phyloP scores from a whole-genome alignment of 148 eudicot genomes.

The Vaccinium myrtillus region DNA sequence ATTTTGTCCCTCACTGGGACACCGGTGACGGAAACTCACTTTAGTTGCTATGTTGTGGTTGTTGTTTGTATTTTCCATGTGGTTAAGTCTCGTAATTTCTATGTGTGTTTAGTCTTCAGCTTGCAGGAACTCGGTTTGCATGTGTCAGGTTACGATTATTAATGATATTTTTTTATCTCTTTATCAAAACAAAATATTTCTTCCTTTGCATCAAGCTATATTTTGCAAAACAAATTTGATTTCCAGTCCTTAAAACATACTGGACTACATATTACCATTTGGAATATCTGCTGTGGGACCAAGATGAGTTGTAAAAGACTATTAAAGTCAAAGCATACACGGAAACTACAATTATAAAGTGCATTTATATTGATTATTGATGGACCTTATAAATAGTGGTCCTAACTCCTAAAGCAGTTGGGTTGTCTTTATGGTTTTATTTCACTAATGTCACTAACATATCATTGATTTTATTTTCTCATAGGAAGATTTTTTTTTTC shows the following conservation, averaged over 20 bases:
- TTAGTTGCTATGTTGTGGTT: no score
- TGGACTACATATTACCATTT: background rate
- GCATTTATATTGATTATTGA: background rate
- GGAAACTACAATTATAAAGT: background rate
- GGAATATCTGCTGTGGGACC: background rate
- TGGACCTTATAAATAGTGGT: background rate
- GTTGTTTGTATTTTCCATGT: no score
- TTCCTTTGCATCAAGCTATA: background rate
- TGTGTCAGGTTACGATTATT: no score
- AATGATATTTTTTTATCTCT: no score
- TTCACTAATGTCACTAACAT: background rate
- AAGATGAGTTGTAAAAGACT: slow-evolving; percentile 1
- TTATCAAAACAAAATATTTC: no score
- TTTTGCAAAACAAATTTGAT: background rate
- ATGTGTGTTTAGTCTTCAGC: no score
- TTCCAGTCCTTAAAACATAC: background rate
- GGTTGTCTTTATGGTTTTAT: background rate
- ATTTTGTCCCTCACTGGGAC: no score
- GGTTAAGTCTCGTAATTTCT: no score
- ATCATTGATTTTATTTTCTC: background rate
- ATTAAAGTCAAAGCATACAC: background rate
- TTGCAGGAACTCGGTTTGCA: no score
- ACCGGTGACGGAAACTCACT: no score
- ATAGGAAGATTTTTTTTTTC: no score
- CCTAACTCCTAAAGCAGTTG: background rate